Evolutionary conservation across 1,284 basidiomycete genomes (phyloP).

Genomic region (Fomes fomentarius): DNA sequence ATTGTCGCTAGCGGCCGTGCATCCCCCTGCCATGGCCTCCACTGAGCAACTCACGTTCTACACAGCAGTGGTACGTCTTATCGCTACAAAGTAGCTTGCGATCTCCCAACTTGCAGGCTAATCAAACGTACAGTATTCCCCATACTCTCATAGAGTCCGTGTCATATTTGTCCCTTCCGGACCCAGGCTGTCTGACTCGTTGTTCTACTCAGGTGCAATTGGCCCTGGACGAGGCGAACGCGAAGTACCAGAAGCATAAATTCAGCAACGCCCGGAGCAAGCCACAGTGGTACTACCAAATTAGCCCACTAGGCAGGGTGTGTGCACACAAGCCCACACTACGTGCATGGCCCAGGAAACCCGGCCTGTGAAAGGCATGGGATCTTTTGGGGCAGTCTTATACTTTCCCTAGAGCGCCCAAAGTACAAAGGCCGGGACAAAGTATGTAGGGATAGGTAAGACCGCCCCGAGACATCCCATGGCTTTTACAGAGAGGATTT

Average conservation of each 20-base stretch:
- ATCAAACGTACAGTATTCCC: slow-evolving; percentile 17
- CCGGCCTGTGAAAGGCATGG: too few relatives aligned
- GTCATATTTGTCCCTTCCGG: too few relatives aligned
- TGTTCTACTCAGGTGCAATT: slow-evolving; percentile 3
- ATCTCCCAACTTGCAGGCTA: neutral
- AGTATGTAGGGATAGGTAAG: too few relatives aligned
- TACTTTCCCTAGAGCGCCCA: too few relatives aligned
- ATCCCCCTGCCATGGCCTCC: neutral
- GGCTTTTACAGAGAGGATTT: too few relatives aligned
- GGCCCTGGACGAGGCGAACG: slow-evolving; percentile 22
- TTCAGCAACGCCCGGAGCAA: slow-evolving; percentile 38
- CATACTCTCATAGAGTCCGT: slow-evolving; percentile 21
- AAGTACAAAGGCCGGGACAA: too few relatives aligned
- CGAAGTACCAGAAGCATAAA: slow-evolving; percentile 21
- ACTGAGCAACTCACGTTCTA: slow-evolving; percentile 18
- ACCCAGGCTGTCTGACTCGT: neutral
- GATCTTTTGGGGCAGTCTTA: too few relatives aligned
- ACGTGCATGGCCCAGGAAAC: too few relatives aligned
- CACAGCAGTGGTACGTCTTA: slow-evolving; percentile 18
- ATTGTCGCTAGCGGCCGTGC: too few relatives aligned
- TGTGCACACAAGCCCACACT: neutral
- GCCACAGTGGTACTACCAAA: slow-evolving; percentile 39
- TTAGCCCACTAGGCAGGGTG: slow-evolving; percentile 42
- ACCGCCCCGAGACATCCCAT: too few relatives aligned
- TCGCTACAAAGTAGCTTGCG: too few relatives aligned